Conservation (phyloP, 1,284 basidiomycete species). For the Hemileia vastatrix region DNA sequence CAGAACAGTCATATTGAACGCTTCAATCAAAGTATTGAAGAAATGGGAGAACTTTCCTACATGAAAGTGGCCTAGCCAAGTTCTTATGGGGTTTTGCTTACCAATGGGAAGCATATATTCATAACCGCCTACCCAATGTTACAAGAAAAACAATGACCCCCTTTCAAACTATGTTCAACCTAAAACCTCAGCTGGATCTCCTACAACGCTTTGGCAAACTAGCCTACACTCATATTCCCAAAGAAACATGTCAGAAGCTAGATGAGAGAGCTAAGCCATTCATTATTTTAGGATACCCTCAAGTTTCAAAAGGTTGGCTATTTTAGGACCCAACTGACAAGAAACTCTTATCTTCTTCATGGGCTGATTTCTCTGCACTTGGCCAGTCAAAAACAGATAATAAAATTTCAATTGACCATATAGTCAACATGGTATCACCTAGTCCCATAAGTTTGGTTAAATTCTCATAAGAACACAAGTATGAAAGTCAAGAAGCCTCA, state of each 20-base stretch:
- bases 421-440: no score
- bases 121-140: slow-evolving; percentile 5
- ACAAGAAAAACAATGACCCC: background rate
- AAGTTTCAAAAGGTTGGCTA: background rate
- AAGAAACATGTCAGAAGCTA: background rate
- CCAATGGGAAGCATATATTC: background rate
- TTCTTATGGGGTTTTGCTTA: slow-evolving; percentile 3
- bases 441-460: no score
- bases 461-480: no score
- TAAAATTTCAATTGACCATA: no score
- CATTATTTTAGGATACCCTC: background rate
- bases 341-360: no score
- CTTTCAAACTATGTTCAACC: background rate
- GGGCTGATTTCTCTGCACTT: no score
- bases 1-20: no score
- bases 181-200: background rate
- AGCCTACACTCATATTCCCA: slow-evolving; percentile 3
- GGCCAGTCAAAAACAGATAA: no score
- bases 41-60: background rate
- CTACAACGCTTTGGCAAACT: background rate
- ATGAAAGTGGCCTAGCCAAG: background rate
- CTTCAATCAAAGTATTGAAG: no score
- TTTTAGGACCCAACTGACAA: slow-evolving; percentile 14
- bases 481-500: no score
- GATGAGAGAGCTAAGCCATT: background rate